Percentiles rank a stretch among this genome's conserved stretches.
Evolutionary conservation across 2,329 filamentous ascomycete genomes (phyloP).

Genomic region (Scorias spongiosa): DNA sequence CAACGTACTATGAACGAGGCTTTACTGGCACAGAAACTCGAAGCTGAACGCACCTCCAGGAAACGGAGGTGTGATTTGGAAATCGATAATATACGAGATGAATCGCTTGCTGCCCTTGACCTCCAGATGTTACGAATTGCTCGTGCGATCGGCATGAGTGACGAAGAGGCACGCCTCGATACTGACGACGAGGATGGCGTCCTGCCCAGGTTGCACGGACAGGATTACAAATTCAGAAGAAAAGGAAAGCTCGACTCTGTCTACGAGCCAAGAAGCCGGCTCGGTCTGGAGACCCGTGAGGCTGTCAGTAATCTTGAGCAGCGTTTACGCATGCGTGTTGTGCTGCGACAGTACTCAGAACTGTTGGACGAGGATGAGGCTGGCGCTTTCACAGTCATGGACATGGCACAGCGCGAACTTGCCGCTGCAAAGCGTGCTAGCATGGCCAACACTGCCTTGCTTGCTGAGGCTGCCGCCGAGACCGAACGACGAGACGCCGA

Average conservation of each 20-base stretch:
- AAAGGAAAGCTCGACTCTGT: slow-evolving; percentile 9
- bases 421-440: slow-evolving; percentile 25
- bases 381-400: slow-evolving; percentile 26
- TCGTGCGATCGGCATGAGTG: slow-evolving; percentile 8
- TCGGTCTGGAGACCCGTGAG: slow-evolving; percentile 11
- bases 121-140: slow-evolving; percentile 15
- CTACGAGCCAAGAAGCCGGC: slow-evolving; percentile 17
- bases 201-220: slow-evolving; percentile 23
- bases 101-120: slow-evolving; percentile 14
- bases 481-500: slow-evolving; percentile 7
- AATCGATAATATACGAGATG: slow-evolving; percentile 16
- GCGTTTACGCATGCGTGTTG: slow-evolving; percentile 11
- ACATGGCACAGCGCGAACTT: slow-evolving; percentile 25
- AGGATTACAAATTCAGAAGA: slow-evolving; percentile 12
- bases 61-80: slow-evolving; percentile 18
- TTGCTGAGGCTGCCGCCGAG: slow-evolving; percentile 20
- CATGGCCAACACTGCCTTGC: slow-evolving; percentile 17
- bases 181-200: slow-evolving; percentile 23
- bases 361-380: slow-evolving; percentile 14
- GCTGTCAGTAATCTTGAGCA: slow-evolving; percentile 10
- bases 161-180: slow-evolving; percentile 4
- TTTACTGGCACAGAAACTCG: slow-evolving; percentile 21
- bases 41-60: slow-evolving; percentile 24
- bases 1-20: slow-evolving; percentile 23
- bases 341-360: slow-evolving; percentile 12